These are phyloP conservation scores for Cercophora samala DNA, from an alignment of 495 filamentous ascomycete genomes.

Conservation along the genomic window DNA sequence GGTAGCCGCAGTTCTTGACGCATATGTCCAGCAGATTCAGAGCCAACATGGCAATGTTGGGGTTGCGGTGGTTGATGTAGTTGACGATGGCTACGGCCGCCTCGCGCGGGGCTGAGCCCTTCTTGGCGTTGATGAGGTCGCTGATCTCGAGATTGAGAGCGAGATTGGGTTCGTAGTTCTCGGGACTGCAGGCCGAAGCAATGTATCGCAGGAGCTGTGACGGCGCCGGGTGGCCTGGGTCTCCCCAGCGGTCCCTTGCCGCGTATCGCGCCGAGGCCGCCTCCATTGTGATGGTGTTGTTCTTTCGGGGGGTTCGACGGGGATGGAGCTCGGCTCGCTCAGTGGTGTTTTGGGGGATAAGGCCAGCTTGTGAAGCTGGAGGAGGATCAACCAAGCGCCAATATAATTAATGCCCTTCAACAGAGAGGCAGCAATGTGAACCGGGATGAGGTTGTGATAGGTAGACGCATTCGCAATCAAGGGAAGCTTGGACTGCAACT, in stretches of 20 bases:
- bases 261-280: slow-evolving; percentile 93
- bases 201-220: slow-evolving; percentile 93
- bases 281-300: slow-evolving; percentile 58
- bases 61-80: slow-evolving; percentile 92
- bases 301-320: background rate
- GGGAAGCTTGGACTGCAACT: background rate
- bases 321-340: background rate
- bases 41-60: slow-evolving; percentile 88
- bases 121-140: slow-evolving; percentile 96
- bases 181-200: slow-evolving; percentile 88
- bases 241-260: slow-evolving; percentile 90
- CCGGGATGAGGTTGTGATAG: background rate
- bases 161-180: slow-evolving; percentile 96
- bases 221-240: slow-evolving; percentile 69
- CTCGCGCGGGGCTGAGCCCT: slow-evolving; percentile 94
- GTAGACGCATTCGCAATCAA: too few species aligned
- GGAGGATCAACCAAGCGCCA: background rate
- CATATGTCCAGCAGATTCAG: slow-evolving; percentile 94
- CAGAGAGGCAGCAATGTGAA: background rate
- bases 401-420: background rate
- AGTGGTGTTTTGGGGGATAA: background rate
- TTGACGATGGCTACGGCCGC: slow-evolving; percentile 91
- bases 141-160: slow-evolving; percentile 94
- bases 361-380: background rate
- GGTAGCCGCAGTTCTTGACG: slow-evolving; percentile 99